Conservation (phyloP, 768 basidiomycete species). For the Rhodosporidiobolus sp. region DNA sequence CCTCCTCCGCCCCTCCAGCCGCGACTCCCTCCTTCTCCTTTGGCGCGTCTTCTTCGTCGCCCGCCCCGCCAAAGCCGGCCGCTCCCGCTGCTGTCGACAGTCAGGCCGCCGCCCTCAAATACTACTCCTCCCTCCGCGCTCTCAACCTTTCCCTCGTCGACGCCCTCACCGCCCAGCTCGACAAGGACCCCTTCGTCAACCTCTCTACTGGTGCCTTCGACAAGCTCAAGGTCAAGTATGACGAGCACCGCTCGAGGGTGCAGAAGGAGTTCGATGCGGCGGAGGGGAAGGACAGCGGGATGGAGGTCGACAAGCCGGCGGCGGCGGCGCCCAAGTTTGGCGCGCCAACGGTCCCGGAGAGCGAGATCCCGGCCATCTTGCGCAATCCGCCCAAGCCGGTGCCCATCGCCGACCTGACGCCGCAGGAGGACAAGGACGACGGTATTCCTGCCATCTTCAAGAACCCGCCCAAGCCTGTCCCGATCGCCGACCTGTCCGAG, state of each 20-base stretch:
- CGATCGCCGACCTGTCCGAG: constrained; percentile 13
- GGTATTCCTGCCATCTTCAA: constrained; percentile 14
- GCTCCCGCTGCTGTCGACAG: background rate
- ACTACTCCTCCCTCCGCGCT: constrained; percentile 32
- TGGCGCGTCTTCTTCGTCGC: background rate
- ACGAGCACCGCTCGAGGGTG: constrained; percentile 21
- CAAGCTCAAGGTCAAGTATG: constrained; percentile 20
- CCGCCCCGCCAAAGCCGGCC: background rate
- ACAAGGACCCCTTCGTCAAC: constrained; percentile 32
- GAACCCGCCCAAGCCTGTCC: constrained; percentile 17
- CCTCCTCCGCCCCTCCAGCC: background rate
- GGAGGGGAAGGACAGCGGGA: background rate
- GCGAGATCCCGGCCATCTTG: constrained; percentile 5
- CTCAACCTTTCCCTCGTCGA: constrained; percentile 36
- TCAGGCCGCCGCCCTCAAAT: constrained; percentile 12
- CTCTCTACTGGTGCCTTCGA: constrained; percentile 7
- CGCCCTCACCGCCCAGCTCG: constrained; percentile 17
- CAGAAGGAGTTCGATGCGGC: constrained; percentile 10
- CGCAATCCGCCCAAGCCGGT: constrained; percentile 4
- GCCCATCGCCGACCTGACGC: background rate
- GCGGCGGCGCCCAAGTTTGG: background rate
- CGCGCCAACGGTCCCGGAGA: background rate
- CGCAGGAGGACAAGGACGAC: constrained; percentile 9
- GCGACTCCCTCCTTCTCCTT: too few relatives aligned
- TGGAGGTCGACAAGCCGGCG: background rate